Base-by-base conservation (phyloP, 176 grass and related monocot genomes). In the Triticum urartu region DNA sequence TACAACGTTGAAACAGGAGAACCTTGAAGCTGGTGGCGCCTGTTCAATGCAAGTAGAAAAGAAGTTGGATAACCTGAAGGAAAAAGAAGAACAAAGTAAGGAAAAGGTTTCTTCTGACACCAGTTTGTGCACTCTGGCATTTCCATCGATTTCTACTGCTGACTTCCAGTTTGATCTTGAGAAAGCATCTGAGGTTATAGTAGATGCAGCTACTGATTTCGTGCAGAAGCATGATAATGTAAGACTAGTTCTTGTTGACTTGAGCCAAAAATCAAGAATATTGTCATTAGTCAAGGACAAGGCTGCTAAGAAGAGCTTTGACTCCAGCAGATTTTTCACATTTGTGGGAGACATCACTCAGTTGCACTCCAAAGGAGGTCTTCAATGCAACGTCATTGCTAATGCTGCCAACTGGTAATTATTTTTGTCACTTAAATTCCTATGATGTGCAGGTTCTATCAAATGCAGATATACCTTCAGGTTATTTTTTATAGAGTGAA, bases 401-500 rank as follows among this genome's bases (percentile, higher is more conserved):
- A 98, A 98, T 89, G 93, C 96, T 88, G 84, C 96, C 20, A 98
- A 98, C 71, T 98, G 96, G 96, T 98, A 94, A 92, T 75, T 83
- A 79, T 80, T 88, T 45, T 58, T 67, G 12, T 36, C 33, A 73
- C 68, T 85, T 45, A 28, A 61, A 80, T 56, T 12, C 6, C 82
- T 84, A 45, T 15, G 11, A 43, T 26, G 4, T 65, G 18, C 28
- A 35, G 22, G 35, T 34, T 85, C 24, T 77, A 79, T 68, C 39
- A 81, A 54, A 20, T 87, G 25, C 10, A 72, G 6, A 40, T 64
- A 15, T 83, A 48, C n/a, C 39, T 77, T 25, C 52, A 67, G 17
- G 36, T 42, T 40, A 86, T 72, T 42, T 83, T 72, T 9, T 30
- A 30, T 30, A 30, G 28, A 30, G 28, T 30, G 28, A 30, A 30